Evolutionary conservation across 2,329 filamentous ascomycete species (phyloP), one percentile per base, ranked within the genome.

Genomic region (Ophiostoma piceae): DNA sequence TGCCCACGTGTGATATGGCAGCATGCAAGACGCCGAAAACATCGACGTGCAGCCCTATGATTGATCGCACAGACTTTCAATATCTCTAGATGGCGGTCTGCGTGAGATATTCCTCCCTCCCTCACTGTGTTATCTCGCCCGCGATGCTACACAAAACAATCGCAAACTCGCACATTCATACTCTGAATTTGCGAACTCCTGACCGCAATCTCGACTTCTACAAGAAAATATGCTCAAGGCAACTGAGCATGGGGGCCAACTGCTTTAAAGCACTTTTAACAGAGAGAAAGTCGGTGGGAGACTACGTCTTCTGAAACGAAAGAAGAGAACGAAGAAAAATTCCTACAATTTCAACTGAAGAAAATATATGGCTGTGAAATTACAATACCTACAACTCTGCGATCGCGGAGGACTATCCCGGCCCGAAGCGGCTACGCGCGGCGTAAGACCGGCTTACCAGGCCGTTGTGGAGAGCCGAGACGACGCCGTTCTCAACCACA

Each of bases 401-500:
- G 12, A 62, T 32, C n/a, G 22, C 51, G n/a, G 51, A 29, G 51
- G 51, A 29, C 22, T 8, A 29, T 26, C 51, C 3, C 57, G 22
- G 57, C 57, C 22, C 57, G 26, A 32, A 19, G 57, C 57, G 57
- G 57, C 57, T 62, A 62, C 57, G 26, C 35, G 26, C 26, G 57
- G 57, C 57, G 26, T 32, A 62, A 62, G 12, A 32, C 26, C 57
- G 26, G 57, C 57, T 62, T 32, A 32, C 26, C 22, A 62, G 57
- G 1, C 51, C 8, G n/a, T 32, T 35, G 57, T 62, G 57, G 57
- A 62, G 57, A 62, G 57, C 57, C 57, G 57, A 32, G 26, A 19
- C 26, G 57, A 19, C 26, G 57, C 26, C 26, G 26, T 57, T 54
- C 51, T 57, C 57, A 62, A 3, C 39, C 12, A 12, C 39, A 14